These are phyloP conservation scores for Rubia peregrina DNA, from an alignment of 305 asterid species.

Conservation along the genomic window DNA sequence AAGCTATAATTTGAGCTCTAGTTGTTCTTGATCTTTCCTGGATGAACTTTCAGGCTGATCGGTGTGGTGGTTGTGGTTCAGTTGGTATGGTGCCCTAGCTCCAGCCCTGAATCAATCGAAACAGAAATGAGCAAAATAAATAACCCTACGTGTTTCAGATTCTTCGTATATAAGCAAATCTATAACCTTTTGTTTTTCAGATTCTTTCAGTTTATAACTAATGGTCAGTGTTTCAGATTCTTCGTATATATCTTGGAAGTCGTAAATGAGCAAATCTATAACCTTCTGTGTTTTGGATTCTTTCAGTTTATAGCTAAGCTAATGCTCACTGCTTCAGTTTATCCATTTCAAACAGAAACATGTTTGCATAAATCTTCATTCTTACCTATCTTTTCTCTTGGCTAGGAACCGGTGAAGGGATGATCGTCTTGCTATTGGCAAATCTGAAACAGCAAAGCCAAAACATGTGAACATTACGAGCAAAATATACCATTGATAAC, in stretches of 20 bases:
- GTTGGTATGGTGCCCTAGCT: constrained; percentile 51
- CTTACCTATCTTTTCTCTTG: constrained; percentile 75
- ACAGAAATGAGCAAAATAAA: not conserved
- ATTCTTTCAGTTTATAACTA: not conserved
- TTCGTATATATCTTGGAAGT: not conserved
- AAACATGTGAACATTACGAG: too few relatives aligned
- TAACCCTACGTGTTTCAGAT: not conserved
- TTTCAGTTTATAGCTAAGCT: not conserved
- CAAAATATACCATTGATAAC: too few relatives aligned
- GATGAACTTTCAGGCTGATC: constrained; percentile 31
- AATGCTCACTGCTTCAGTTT: not conserved
- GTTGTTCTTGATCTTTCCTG: constrained; percentile 47
- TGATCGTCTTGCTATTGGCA: constrained; percentile 85
- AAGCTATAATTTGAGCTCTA: constrained; percentile 44
- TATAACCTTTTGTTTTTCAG: not conserved
- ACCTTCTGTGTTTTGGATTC: not conserved
- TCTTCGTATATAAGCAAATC: not conserved
- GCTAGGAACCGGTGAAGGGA: constrained; percentile 75
- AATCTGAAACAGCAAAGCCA: constrained; percentile 30
- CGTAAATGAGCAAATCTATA: not conserved
- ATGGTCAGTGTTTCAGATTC: not conserved
- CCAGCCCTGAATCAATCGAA: constrained; percentile 34
- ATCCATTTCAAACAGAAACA: not conserved
- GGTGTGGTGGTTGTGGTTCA: constrained; percentile 33
- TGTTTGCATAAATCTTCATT: not conserved